A percentile compares a stretch with the other conserved stretches of the same genome.
These are phyloP conservation scores for Gracilaria domingensis DNA, from an alignment of 23 red algal genomes.

Conservation along the genomic window DNA sequence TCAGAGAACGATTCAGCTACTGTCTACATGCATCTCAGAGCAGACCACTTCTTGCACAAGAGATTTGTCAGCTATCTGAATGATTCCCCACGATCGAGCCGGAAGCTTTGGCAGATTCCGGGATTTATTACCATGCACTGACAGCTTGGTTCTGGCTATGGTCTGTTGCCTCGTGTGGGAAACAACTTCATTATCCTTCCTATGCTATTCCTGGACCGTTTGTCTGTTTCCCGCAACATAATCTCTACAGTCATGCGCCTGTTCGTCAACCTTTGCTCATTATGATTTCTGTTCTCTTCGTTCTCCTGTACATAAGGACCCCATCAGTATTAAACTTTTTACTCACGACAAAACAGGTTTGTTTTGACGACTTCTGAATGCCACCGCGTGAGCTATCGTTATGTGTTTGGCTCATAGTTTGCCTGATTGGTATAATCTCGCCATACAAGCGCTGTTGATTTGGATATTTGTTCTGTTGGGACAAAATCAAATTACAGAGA, in stretches of 20 bases:
- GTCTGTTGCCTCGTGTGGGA: background rate
- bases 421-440: background rate
- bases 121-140: slow-evolving; percentile 61
- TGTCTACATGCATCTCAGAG: slow-evolving; percentile 48
- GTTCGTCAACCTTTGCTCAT: background rate
- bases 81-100: slow-evolving; percentile 35
- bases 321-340: background rate
- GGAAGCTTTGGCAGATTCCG: slow-evolving; percentile 41
- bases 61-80: slow-evolving; percentile 62
- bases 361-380: background rate
- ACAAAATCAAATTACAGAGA: background rate
- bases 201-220: background rate
- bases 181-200: background rate
- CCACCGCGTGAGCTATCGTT: background rate
- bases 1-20: background rate
- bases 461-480: background rate
- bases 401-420: background rate
- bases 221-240: background rate
- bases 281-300: background rate
- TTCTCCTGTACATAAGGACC: background rate
- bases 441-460: background rate
- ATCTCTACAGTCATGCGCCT: background rate
- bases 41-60: slow-evolving; percentile 67
- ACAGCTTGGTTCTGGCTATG: background rate
- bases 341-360: background rate